Evolutionary conservation across 192 early-diverging fungal species (phyloP).

Genomic region (Backusella liffmaniae): DNA sequence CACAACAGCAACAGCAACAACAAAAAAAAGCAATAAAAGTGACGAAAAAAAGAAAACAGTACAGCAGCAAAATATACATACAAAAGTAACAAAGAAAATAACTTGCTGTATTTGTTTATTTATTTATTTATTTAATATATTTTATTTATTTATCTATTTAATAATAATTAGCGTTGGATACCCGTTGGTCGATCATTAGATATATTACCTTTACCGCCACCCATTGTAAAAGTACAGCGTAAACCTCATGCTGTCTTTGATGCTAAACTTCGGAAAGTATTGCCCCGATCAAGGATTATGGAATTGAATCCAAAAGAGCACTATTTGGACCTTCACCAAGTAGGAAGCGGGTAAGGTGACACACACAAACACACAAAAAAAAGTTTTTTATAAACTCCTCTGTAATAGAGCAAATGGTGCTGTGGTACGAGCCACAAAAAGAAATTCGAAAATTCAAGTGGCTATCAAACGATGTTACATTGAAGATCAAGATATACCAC

Average conservation of each 20-base stretch:
- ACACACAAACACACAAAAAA: neutral
- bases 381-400: neutral
- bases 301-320: conserved; percentile 28
- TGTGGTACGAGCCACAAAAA: conserved; percentile 34
- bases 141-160: neutral
- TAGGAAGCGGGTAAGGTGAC: conserved; percentile 29
- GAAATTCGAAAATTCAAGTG: conserved; percentile 27
- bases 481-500: conserved; percentile 40
- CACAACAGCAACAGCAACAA: neutral
- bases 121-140: neutral
- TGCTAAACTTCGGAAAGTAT: conserved; percentile 31
- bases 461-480: conserved; percentile 45
- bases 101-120: neutral
- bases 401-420: conserved; percentile 35
- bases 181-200: conserved; percentile 31
- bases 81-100: conserved; percentile 4
- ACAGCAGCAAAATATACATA: neutral
- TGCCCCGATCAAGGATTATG: conserved; percentile 27
- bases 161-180: conserved; percentile 30
- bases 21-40: neutral
- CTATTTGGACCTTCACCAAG: conserved; percentile 30
- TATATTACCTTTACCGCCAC: conserved; percentile 31
- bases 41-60: neutral
- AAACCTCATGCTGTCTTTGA: conserved; percentile 38
- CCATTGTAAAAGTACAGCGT: conserved; percentile 13